Evolutionary conservation across 83 land plant genomes (phyloP), one percentile per base, ranked within the genome.

Genomic region (Larix sibirica): DNA sequence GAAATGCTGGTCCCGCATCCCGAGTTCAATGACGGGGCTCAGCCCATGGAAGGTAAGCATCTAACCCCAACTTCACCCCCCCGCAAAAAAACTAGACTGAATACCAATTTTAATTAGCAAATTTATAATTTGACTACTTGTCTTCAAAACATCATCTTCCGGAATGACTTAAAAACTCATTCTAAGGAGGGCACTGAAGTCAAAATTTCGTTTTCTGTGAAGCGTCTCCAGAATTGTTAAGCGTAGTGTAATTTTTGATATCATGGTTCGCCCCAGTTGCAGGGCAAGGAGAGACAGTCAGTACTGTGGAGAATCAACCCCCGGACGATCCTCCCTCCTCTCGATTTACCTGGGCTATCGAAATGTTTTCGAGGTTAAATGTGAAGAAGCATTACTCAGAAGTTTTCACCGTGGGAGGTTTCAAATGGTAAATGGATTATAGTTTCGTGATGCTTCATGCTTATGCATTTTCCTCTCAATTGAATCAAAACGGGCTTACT

Each of bases 321-420:
- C 89, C 80, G 26, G 99, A 98, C 58, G 99, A 98, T 85, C 99
- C 99, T 71, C 94, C 86, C 10, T 68, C 89, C 36, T 90, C 95
- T 26, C 88, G 93, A 83, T 98, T 95, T 83, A 94, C 96, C 0
- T 98, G 99, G 99, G 87, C 89, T 4, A 92, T 96, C 40, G 96
- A 94, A 70, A 95, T 93, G 67, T 98, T 98, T 79, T 86, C 95
- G 50, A 91, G 94, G 90, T 63, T 98, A 77, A 91, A 89, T 69
- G 59, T 81, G 36, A 93, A 95, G 89, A 98, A 98, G 89, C 92
- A 88, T 79, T 98, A 96, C 77, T 98, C 99, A 4, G 99, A 98
- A 1, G 42, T 80, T 31, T 98, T 98, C 75, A 16, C 80, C 1
- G 96, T 96, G 33, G 99, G 99, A 14, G 96, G 95, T 3, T 98